A percentile compares a stretch with the other conserved stretches of the same genome.
Evolutionary conservation across 108 stramenopile genomes (phyloP).

Genomic region (Skeletonema marinoi): DNA sequence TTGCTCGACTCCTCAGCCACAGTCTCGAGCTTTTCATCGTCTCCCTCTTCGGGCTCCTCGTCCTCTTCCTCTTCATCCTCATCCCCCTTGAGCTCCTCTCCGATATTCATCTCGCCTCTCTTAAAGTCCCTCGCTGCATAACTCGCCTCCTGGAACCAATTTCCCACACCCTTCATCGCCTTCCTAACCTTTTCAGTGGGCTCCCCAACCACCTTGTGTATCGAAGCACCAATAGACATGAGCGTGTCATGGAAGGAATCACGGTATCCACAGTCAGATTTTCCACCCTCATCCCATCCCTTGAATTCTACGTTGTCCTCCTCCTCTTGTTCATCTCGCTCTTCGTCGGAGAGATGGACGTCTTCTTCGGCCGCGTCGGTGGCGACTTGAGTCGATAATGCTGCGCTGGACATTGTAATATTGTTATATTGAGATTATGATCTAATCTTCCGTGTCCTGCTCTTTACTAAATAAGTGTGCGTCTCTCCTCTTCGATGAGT

Average conservation of each 20-base stretch:
- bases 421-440: background rate
- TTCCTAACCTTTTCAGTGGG: slow-evolving; percentile 37
- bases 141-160: slow-evolving; percentile 58
- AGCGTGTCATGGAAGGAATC: slow-evolving; percentile 57
- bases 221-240: slow-evolving; percentile 56
- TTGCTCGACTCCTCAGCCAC: background rate
- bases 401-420: background rate
- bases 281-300: slow-evolving; percentile 61
- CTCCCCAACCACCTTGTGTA: slow-evolving; percentile 60
- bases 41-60: background rate
- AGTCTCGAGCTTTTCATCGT: background rate
- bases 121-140: slow-evolving; percentile 50
- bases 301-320: slow-evolving; percentile 27
- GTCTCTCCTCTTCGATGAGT: no score
- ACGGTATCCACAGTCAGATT: slow-evolving; percentile 58
- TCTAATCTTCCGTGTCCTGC: background rate
- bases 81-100: slow-evolving; percentile 19
- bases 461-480: background rate
- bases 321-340: slow-evolving; percentile 8
- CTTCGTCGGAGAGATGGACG: background rate
- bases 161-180: slow-evolving; percentile 37
- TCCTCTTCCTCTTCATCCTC: slow-evolving; percentile 31
- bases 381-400: background rate
- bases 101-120: slow-evolving; percentile 36
- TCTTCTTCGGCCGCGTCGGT: background rate